phyloP scores from a whole-genome alignment of 352 stramenopile genomes.

The Pythium dissotocum region DNA sequence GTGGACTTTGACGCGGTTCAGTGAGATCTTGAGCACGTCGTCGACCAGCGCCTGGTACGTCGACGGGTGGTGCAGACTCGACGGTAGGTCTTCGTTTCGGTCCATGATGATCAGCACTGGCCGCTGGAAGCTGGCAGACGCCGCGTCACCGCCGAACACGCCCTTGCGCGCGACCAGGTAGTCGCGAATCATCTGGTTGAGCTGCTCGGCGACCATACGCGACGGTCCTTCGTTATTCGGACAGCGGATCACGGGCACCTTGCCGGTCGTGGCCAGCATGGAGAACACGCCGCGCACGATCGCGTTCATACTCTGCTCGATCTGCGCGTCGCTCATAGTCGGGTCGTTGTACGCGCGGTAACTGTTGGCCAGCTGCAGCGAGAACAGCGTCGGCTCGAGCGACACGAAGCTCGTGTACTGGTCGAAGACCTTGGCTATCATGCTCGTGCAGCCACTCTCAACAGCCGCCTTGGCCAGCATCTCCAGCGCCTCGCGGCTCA shows the following conservation, averaged over 20 bases:
- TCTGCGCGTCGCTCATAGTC: conserved; percentile 68
- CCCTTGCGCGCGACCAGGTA: conserved; percentile 70
- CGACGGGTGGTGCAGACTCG: conserved; percentile 94
- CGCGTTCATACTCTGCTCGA: conserved; percentile 71
- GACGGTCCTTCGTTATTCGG: conserved; percentile 91
- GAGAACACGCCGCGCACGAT: conserved; percentile 91
- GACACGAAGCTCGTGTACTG: conserved; percentile 98
- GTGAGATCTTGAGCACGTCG: conserved; percentile 94
- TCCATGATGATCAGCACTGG: conserved; percentile 97
- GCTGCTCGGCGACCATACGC: conserved; percentile 95
- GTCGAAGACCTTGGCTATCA: conserved; percentile 96
- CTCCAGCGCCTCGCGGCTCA: conserved; percentile 88
- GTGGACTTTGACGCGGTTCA: conserved; percentile 96
- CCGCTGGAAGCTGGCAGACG: conserved; percentile 67
- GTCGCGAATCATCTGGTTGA: conserved; percentile 82
- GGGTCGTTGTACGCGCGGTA: conserved; percentile 95
- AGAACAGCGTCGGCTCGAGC: conserved; percentile 95
- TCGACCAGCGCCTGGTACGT: conserved; percentile 95
- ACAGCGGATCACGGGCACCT: conserved; percentile 95
- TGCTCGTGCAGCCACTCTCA: conserved; percentile 71
- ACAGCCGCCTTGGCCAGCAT: conserved; percentile 81
- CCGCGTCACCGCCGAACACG: conserved; percentile 55
- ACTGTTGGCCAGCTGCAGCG: conserved; percentile 90
- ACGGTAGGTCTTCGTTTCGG: conserved; percentile 95
- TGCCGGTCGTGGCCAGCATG: conserved; percentile 91